Base-by-base conservation (phyloP, 2,329 filamentous ascomycete species). In the Fusarium redolens region DNA sequence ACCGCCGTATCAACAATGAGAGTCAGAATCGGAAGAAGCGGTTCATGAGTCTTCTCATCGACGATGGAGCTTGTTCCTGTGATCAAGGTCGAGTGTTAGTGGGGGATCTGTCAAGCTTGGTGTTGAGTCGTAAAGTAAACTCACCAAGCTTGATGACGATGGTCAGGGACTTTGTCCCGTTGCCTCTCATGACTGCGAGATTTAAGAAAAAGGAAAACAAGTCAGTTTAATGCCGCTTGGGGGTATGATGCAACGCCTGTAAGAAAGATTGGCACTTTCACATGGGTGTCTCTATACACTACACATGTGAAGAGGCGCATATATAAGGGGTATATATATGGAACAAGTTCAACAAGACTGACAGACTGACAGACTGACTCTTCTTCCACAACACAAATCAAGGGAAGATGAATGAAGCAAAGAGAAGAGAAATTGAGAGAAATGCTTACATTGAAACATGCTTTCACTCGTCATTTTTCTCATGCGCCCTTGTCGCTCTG, bases 21-120 rank as follows among this genome's bases (percentile, higher is more conserved):
- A 68, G 93, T 95, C 63, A 99, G 86, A 75, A 95, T 97, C 8
- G 95, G 96, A 43, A 99, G 88, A 40, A 98, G 89, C 7, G 96
- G 96, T 80, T 98, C 94, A 83, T 97, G 96, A 28, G 94, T 97
- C 80, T 92, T 93, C 82, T 99, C 96, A 83, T 98, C 94, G 73
- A 99, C 95, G 76, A 99, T 98, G n/a, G 96, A 98, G 82, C 95
- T 98, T 51, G 96, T 98, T 78, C 96, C 96, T 99, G 76, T 98
- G 76, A 77, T 68, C 66, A 63, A 58, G 30, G 44, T 11, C 15
- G 25, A 5, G 64, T 73, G 72, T 80, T 71, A 78, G 75, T 68
- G 35, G 56, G 58, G 31, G 48, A 65, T 62, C 48, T 71, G 38
- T 62, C 64, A 51, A 65, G 44, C 51, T 54, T 63, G 64, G 57